Base-by-base conservation (phyloP, 2,329 filamentous ascomycete species). In the Diaporthe citrichinensis region DNA sequence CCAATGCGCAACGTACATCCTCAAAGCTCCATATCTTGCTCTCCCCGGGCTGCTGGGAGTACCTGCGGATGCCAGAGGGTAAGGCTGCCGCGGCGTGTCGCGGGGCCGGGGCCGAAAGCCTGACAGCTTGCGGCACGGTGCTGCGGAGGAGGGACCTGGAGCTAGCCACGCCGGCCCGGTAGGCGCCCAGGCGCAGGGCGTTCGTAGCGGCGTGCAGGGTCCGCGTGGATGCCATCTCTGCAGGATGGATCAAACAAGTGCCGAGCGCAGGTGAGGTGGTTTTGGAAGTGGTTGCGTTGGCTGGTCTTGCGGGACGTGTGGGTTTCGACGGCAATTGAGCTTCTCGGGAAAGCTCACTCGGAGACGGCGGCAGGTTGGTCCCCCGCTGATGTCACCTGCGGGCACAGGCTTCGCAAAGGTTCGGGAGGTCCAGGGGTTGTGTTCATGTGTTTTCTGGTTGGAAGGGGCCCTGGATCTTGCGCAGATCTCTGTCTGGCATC, bases 1-100 rank as follows among this genome's bases (percentile, higher is more conserved):
- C 31, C 49, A 55, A 69, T 55, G 65, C n/a, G 46, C 65, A 49
- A 76, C 77, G 6, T 79, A 86, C 85, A 36, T 85, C 87, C 74
- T 87, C 84, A 79, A 90, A 91, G 10, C 78, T 81, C 84, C 88
- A 91, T 14, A 85, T 80, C 79, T 85, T 88, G 79, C 80, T 85
- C 77, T 80, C 79, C 4, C 74, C 62, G 5, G 76, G 68, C 8
- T 73, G 36, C 46, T 61, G 51, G 46, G 83, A 84, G 77, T 83
- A 85, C 49, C 71, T 39, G 59, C 59, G 49, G 31, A 44, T 46
- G 31, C 34, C 44, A n/a, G 62, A n/a, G 58, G 55, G 25, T 20
- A 44, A 41, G 12, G 53, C 51, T 14, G 65, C 58, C 15, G 15
- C 39, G 8, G 41, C 57, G 31, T 25, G 1, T 36, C 34, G 9